phyloP scores from a whole-genome alignment of 257 asterid genomes.

The Solanum sitiens region DNA sequence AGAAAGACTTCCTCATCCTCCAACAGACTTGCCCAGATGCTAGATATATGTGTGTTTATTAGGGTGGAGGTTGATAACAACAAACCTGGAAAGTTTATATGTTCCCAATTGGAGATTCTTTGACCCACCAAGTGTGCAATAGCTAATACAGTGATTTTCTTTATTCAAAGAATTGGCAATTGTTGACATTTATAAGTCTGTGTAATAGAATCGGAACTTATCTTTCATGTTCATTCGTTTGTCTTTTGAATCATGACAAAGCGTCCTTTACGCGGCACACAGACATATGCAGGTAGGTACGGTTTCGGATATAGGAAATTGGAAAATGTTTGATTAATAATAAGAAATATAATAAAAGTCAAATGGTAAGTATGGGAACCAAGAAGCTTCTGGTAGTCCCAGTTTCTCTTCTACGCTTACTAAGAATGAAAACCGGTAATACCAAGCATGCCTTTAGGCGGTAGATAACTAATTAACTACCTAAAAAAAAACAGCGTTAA shows the following conservation, averaged over 20 bases:
- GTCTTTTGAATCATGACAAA: neutral
- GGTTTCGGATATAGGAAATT: neutral
- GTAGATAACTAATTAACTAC: neutral
- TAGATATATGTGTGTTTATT: constrained; percentile 2
- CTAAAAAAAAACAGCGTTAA: neutral
- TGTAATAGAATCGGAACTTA: neutral
- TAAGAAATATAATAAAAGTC: neutral
- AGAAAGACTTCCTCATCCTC: constrained; percentile 56
- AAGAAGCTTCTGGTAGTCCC: neutral
- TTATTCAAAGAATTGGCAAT: neutral
- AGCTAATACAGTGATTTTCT: neutral
- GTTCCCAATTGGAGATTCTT: neutral
- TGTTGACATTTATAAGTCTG: neutral
- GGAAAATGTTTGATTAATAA: neutral
- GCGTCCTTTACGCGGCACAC: neutral
- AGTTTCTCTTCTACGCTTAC: neutral
- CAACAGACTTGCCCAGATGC: constrained; percentile 54
- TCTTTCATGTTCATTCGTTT: neutral
- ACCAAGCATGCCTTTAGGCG: neutral
- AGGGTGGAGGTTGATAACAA: neutral
- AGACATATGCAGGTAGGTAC: neutral
- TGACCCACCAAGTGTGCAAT: neutral
- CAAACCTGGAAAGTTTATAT: constrained; percentile 2
- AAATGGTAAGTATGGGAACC: neutral
- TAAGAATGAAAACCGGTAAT: neutral